Evolutionary conservation across 1,284 basidiomycete genomes (phyloP), one percentile per base, ranked within the genome.

Genomic region (Cystobasidium pallidum): DNA sequence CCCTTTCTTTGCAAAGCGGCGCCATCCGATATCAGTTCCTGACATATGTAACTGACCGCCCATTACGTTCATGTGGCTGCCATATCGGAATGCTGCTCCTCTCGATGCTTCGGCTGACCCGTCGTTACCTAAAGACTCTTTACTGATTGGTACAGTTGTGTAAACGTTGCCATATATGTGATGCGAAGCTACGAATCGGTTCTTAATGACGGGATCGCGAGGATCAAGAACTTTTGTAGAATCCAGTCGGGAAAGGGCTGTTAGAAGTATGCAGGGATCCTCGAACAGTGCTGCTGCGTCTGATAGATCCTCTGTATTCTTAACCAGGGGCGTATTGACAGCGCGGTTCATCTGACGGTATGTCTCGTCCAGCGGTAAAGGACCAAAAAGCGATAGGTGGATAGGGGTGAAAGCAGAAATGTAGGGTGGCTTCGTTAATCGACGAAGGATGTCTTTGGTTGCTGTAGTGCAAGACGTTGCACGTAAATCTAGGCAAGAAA

Each of bases 161-260:
- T 71, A 71, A 15, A 64, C 51, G 11, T 41, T 64, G n/a, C 68
- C 68, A 51, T 52, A 71, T 4, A 58, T 55, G 30, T 41, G 49
- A 43, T 71, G 59, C n/a, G 59, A 71, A 26, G 61, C 59, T 30
- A 21, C 19, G 52, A 30, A 64, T n/a, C 36, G 30, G 21, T 54
- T 57, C 17, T 57, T 45, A 13, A 26, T 10, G 13, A 39, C 34
- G 10, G 59, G 68, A 30, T 64, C 6, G 2, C 61, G 47, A 13
- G 68, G 68, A 28, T 71, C 61, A 6, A 43, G 51, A 1, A 64
- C 17, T 32, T 59, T 57, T 10, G 59, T 17, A 6, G 55, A 15
- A 39, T 71, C 68, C 2, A 71, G 51, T 26, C 68, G 28, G 15
- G 47, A 39, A 17, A 71, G 68, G 6, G 47, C 58, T 19, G 68